Evolutionary conservation across 2,329 filamentous ascomycete genomes (phyloP).

Genomic region (Paecilomyces formosus): DNA sequence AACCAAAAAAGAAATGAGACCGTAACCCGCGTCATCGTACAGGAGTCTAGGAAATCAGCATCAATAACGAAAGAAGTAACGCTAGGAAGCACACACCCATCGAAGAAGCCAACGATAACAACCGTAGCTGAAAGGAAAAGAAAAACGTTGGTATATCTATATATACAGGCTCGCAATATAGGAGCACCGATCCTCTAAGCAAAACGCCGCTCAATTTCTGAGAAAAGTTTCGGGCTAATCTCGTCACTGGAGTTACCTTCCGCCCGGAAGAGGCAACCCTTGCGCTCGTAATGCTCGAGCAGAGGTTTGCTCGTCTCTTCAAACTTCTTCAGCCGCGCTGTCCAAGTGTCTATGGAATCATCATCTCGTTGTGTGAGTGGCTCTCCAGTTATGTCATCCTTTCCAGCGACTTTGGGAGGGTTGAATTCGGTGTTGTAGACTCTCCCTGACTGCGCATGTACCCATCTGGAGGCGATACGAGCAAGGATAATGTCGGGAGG

Average conservation of each 20-base stretch:
- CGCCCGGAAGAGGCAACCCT: slow-evolving; percentile 79
- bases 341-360: slow-evolving; percentile 82
- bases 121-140: background rate
- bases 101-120: slow-evolving; percentile 8
- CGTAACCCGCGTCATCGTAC: background rate
- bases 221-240: slow-evolving; percentile 82
- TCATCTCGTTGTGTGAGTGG: slow-evolving; percentile 72
- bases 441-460: slow-evolving; percentile 82
- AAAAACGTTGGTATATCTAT: slow-evolving; percentile 1
- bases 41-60: background rate
- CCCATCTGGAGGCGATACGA: slow-evolving; percentile 86
- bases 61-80: background rate
- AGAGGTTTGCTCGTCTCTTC: slow-evolving; percentile 78
- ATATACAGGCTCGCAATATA: slow-evolving; percentile 1
- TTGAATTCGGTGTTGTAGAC: slow-evolving; percentile 96
- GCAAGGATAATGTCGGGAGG: slow-evolving; percentile 80
- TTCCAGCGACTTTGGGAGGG: slow-evolving; percentile 68
- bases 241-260: slow-evolving; percentile 87
- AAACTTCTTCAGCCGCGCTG: slow-evolving; percentile 71
- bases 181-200: slow-evolving; percentile 20
- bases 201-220: slow-evolving; percentile 76
- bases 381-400: slow-evolving; percentile 88
- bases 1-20: background rate
- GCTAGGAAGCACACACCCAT: background rate
- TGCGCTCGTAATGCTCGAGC: slow-evolving; percentile 79